These are phyloP conservation scores for Colletotrichum shisoi DNA, from an alignment of 2,329 filamentous ascomycete genomes.

Conservation along the genomic window DNA sequence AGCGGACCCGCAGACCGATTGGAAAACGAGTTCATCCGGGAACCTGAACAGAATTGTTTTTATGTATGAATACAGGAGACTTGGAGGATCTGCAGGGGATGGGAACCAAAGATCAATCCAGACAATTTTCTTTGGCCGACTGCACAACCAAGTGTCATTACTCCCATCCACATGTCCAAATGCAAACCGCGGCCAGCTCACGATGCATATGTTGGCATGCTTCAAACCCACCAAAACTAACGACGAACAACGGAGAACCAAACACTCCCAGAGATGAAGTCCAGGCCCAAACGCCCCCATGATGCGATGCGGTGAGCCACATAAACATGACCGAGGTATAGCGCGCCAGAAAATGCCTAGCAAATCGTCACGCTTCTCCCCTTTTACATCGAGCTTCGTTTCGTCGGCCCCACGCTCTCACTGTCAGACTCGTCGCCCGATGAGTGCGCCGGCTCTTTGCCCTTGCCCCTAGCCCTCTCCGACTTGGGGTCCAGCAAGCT, in stretches of 20 bases:
- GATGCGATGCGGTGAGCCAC: constrained; percentile 28
- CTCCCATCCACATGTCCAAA: constrained; percentile 32
- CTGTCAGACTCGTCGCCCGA: constrained; percentile 45
- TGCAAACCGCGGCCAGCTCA: constrained; percentile 24
- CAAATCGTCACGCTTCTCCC: constrained; percentile 33
- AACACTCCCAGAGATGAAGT: not conserved
- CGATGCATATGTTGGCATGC: constrained; percentile 20
- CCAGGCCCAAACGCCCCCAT: constrained; percentile 34
- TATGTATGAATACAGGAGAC: constrained; percentile 34
- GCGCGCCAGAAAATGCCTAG: constrained; percentile 38
- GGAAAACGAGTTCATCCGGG: not conserved
- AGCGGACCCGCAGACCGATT: not conserved
- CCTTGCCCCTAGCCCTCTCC: constrained; percentile 55
- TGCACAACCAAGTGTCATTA: constrained; percentile 31
- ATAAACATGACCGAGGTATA: constrained; percentile 36
- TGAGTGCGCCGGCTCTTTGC: constrained; percentile 55
- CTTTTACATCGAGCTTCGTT: constrained; percentile 55
- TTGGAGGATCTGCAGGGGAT: constrained; percentile 18
- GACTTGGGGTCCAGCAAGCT: constrained; percentile 55
- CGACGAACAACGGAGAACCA: not conserved
- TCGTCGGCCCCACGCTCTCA: constrained; percentile 42
- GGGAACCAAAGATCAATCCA: constrained; percentile 16
- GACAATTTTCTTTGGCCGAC: not conserved
- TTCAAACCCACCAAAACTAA: not conserved
- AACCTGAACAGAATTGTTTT: constrained; percentile 3